These are phyloP conservation scores for Lipomyces yamadae DNA, from an alignment of 805 yeast species.

Conservation along the genomic window DNA sequence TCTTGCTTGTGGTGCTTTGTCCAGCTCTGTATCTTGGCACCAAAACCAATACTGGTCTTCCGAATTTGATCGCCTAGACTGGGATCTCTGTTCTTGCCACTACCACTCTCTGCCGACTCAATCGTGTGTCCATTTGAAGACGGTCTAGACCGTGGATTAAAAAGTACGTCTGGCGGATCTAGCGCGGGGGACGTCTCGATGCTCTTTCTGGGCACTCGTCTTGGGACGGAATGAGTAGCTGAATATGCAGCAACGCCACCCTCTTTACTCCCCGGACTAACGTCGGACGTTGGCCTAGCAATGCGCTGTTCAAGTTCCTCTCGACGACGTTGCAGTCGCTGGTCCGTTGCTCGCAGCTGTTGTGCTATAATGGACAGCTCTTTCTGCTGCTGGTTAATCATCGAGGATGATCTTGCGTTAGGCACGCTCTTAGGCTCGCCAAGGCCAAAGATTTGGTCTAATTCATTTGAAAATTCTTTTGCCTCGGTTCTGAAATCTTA, in stretches of 20 bases:
- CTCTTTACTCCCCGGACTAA: background rate
- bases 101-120: background rate
- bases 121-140: background rate
- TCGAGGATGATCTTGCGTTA: slow-evolving; percentile 15
- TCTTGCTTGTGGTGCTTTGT: background rate
- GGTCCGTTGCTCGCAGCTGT: slow-evolving; percentile 21
- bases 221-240: background rate
- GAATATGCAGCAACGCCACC: background rate
- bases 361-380: slow-evolving; percentile 14
- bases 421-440: slow-evolving; percentile 7
- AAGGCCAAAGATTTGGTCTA: slow-evolving; percentile 25
- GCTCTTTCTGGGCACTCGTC: background rate
- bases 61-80: background rate
- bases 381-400: slow-evolving; percentile 14
- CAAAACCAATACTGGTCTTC: background rate
- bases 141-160: background rate
- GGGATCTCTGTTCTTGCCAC: background rate
- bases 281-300: background rate
- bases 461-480: slow-evolving; percentile 19
- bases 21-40: background rate
- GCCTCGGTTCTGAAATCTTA: slow-evolving; percentile 18
- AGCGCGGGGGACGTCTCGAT: background rate
- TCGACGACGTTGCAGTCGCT: slow-evolving; percentile 15
- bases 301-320: background rate
- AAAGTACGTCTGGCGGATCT: background rate